These are phyloP conservation scores for Urtica urens DNA, from an alignment of 306 rosid species.

Conservation along the genomic window DNA sequence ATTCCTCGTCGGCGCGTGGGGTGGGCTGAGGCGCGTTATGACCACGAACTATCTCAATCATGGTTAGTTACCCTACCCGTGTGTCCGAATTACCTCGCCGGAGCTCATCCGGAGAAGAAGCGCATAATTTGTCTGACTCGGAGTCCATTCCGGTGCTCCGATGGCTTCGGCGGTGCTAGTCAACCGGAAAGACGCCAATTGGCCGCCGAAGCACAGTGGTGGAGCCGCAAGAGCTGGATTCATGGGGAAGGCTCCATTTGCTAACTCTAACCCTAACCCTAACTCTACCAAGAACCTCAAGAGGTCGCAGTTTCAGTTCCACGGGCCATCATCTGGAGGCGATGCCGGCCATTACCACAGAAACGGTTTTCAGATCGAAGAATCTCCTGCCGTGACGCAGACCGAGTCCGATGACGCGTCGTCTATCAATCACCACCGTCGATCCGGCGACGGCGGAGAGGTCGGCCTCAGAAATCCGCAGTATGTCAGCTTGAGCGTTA, in stretches of 20 bases:
- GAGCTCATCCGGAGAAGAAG: slow-evolving; percentile 25
- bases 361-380: slow-evolving; percentile 24
- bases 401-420: slow-evolving; percentile 77
- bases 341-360: background rate
- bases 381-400: slow-evolving; percentile 37
- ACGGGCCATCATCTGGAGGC: slow-evolving; percentile 6
- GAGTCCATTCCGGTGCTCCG: slow-evolving; percentile 8
- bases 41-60: slow-evolving; percentile 7
- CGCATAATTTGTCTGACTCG: slow-evolving; percentile 14
- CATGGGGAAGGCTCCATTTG: slow-evolving; percentile 71
- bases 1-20: slow-evolving; percentile 28
- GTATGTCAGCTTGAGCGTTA: slow-evolving; percentile 46
- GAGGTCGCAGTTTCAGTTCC: slow-evolving; percentile 21
- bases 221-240: slow-evolving; percentile 57
- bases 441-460: slow-evolving; percentile 35
- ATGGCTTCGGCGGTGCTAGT: slow-evolving; percentile 88
- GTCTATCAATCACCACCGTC: slow-evolving; percentile 59
- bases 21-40: slow-evolving; percentile 20
- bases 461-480: slow-evolving; percentile 20
- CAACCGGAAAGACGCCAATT: slow-evolving; percentile 57
- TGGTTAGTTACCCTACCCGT: slow-evolving; percentile 22
- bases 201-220: slow-evolving; percentile 55
- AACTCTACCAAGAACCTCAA: slow-evolving; percentile 31
- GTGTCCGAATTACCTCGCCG: slow-evolving; percentile 37
- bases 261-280: slow-evolving; percentile 53